Evolutionary conservation across 2,329 filamentous ascomycete species (phyloP).

Genomic region (Orbilia ellipsospora): DNA sequence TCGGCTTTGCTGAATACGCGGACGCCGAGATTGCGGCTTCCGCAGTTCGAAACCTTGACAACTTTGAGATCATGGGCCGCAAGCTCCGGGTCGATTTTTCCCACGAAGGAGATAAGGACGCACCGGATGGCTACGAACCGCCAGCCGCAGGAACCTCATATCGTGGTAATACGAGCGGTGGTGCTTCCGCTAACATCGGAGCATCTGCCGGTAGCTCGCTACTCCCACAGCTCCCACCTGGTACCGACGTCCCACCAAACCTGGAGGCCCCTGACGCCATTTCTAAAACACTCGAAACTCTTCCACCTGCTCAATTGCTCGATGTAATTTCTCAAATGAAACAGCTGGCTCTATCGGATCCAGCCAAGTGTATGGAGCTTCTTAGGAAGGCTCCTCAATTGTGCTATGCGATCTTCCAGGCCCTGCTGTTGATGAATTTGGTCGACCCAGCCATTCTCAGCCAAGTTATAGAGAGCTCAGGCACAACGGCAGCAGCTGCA

Average conservation of each 20-base stretch:
- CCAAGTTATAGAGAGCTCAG: constrained; percentile 70
- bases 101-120: constrained; percentile 73
- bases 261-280: constrained; percentile 75
- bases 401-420: constrained; percentile 77
- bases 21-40: constrained; percentile 76
- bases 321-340: constrained; percentile 78
- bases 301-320: constrained; percentile 73
- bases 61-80: constrained; percentile 75
- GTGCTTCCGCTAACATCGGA: constrained; percentile 25
- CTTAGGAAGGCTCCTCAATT: constrained; percentile 74
- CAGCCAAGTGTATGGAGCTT: constrained; percentile 72
- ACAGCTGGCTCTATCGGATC: constrained; percentile 71
- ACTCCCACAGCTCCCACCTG: constrained; percentile 72
- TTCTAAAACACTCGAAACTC: constrained; percentile 71
- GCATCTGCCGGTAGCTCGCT: constrained; percentile 56
- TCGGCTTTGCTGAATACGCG: constrained; percentile 75
- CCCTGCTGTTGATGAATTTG: constrained; percentile 75
- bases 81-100: constrained; percentile 77
- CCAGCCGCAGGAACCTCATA: constrained; percentile 55
- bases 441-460: constrained; percentile 72
- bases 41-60: constrained; percentile 76
- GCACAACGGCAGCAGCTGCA: constrained; percentile 55
- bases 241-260: constrained; percentile 71
- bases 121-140: constrained; percentile 62
- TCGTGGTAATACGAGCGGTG: constrained; percentile 35